Conservation (phyloP, 495 filamentous ascomycete species). For the Tuber borchii region DNA sequence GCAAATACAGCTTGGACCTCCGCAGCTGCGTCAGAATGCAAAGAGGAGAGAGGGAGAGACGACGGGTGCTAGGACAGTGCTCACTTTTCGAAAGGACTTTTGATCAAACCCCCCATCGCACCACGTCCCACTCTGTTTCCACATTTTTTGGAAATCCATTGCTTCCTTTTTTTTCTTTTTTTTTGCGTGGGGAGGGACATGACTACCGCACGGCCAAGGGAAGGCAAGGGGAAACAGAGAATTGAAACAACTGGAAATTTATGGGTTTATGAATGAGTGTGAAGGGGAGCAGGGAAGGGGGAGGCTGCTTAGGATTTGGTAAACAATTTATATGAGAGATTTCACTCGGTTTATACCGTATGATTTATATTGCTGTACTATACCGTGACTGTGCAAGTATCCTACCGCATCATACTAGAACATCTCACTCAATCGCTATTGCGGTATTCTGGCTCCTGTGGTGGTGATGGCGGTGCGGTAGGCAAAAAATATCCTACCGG, state of each 20-base stretch:
- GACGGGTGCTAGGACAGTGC: no score
- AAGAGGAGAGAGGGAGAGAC: no score
- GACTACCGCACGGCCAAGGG: background rate
- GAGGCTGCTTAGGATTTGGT: background rate
- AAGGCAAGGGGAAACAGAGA: background rate
- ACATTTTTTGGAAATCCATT: no score
- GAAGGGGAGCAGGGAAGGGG: background rate
- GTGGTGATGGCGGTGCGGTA: background rate
- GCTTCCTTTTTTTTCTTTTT: background rate
- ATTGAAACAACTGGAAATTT: background rate
- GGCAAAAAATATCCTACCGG: background rate
- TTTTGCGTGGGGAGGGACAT: background rate
- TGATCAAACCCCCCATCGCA: background rate
- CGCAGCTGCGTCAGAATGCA: constrained; percentile 24
- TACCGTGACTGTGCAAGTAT: background rate
- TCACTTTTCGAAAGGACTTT: background rate
- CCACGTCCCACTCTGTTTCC: background rate
- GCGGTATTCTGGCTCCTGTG: background rate
- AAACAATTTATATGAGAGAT: background rate
- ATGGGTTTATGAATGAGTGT: background rate
- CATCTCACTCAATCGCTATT: background rate
- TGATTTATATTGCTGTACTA: background rate
- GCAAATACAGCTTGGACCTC: background rate
- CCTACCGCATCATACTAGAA: background rate
- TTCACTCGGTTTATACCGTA: background rate